Percentiles rank a stretch among this genome's conserved stretches.
Evolutionary conservation across 495 filamentous ascomycete genomes (phyloP).

Genomic region (Daldinia bambusicola): DNA sequence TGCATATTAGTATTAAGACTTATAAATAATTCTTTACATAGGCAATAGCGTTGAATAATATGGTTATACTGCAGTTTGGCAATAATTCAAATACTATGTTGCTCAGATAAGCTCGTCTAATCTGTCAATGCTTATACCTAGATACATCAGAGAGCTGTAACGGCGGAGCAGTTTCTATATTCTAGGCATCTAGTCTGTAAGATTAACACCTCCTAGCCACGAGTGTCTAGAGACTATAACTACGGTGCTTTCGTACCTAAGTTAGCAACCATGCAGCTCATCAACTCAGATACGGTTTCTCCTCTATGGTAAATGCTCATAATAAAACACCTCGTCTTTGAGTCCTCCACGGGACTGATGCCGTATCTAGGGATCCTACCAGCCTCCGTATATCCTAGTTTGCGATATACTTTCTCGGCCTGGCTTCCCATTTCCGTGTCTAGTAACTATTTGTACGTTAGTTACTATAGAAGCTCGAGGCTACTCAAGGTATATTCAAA

Average conservation of each 20-base stretch:
- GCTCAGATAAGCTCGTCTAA: not conserved
- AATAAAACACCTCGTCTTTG: constrained; percentile 55
- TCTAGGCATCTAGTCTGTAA: constrained; percentile 1
- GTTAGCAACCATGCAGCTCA: not conserved
- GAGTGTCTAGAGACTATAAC: not conserved
- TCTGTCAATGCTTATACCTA: not conserved
- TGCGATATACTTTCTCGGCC: constrained; percentile 50
- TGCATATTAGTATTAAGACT: not conserved
- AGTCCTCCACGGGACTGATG: constrained; percentile 37
- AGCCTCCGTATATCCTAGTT: constrained; percentile 49
- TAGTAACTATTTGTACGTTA: constrained; percentile 40
- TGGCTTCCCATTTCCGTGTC: constrained; percentile 51
- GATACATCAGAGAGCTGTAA: not conserved
- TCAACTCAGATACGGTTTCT: not conserved
- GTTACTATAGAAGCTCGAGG: not conserved
- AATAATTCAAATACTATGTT: not conserved
- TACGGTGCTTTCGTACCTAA: not conserved
- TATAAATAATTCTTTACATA: constrained; percentile 21
- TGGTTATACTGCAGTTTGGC: not conserved
- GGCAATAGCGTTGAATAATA: not conserved
- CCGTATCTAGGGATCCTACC: constrained; percentile 46
- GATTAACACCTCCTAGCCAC: not conserved
- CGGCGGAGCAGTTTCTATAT: not conserved
- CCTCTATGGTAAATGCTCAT: constrained; percentile 47
- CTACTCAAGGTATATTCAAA: not conserved